Evolutionary conservation across 225 moss, liverwort and hornwort genomes (phyloP).

Genomic region (Marchantia paleacea): DNA sequence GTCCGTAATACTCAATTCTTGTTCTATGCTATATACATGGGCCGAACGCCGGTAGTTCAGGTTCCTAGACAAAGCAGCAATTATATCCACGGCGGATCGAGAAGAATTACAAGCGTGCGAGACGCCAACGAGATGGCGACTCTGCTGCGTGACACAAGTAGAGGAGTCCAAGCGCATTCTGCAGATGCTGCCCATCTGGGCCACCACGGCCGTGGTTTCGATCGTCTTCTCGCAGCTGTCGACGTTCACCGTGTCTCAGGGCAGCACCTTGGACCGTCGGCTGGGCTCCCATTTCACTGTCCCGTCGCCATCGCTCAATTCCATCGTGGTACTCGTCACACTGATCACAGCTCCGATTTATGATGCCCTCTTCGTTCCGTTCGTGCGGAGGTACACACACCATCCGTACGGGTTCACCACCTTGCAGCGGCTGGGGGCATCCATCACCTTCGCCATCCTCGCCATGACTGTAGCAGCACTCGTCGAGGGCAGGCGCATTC

Average conservation of each 20-base stretch:
- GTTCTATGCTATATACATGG: too few relatives aligned
- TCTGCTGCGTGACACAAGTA: slow-evolving; percentile 31
- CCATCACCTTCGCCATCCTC: slow-evolving; percentile 13
- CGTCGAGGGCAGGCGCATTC: slow-evolving; percentile 25
- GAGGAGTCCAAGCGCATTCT: slow-evolving; percentile 33
- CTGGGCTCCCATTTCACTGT: slow-evolving; percentile 27
- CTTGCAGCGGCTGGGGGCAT: slow-evolving; percentile 13
- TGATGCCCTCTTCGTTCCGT: slow-evolving; percentile 12
- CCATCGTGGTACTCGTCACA: neutral
- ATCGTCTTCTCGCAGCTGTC: slow-evolving; percentile 15
- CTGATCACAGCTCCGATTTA: slow-evolving; percentile 23
- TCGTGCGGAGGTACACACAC: slow-evolving; percentile 27
- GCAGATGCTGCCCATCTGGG: slow-evolving; percentile 36
- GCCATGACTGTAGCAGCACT: slow-evolving; percentile 21
- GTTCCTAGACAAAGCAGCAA: slow-evolving; percentile 33
- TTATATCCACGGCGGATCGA: neutral
- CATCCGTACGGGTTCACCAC: slow-evolving; percentile 25
- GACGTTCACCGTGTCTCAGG: slow-evolving; percentile 23
- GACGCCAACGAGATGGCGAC: slow-evolving; percentile 12
- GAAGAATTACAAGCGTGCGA: neutral
- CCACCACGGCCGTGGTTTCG: neutral
- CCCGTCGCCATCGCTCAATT: slow-evolving; percentile 12
- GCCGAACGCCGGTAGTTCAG: neutral
- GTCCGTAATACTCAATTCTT: too few relatives aligned
- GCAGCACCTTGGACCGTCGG: slow-evolving; percentile 22